These are phyloP conservation scores for Paraconiothyrium sp. DNA, from an alignment of 2,329 filamentous ascomycete species.

Conservation along the genomic window DNA sequence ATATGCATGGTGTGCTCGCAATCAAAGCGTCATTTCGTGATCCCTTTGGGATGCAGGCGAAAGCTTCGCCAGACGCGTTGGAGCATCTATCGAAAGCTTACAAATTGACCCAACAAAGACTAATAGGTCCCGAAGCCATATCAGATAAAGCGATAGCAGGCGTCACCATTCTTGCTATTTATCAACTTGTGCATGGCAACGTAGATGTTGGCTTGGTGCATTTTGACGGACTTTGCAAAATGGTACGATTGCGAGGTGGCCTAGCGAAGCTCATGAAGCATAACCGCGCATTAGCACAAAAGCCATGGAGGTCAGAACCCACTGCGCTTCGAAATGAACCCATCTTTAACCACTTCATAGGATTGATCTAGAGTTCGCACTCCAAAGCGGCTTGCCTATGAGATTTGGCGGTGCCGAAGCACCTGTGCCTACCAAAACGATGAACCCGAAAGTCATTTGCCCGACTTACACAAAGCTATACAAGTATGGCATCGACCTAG, in stretches of 20 bases:
- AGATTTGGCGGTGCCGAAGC: conserved; percentile 13
- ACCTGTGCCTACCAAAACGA: background rate
- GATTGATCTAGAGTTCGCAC: conserved; percentile 20
- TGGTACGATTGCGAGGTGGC: conserved; percentile 21
- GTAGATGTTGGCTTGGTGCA: conserved; percentile 16
- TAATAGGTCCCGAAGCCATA: conserved; percentile 12
- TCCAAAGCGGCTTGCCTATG: conserved; percentile 14
- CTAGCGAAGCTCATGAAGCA: conserved; percentile 17
- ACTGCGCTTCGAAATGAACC: background rate
- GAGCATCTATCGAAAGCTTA: conserved; percentile 19
- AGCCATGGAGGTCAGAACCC: conserved; percentile 16
- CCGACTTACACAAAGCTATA: conserved; percentile 5
- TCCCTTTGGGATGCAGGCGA: conserved; percentile 5
- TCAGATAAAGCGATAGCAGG: conserved; percentile 21
- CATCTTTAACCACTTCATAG: background rate
- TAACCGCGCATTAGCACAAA: conserved; percentile 19
- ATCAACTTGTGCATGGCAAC: conserved; percentile 19
- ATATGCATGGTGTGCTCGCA: conserved; percentile 17
- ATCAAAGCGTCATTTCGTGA: conserved; percentile 17
- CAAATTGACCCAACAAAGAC: conserved; percentile 12
- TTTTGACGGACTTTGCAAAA: conserved; percentile 17
- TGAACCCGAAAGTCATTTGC: background rate
- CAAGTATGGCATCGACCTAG: background rate
- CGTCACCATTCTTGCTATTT: conserved; percentile 22
- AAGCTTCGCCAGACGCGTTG: conserved; percentile 12